Base-by-base conservation (phyloP, 176 grass and related monocot genomes). In the Hordeum marinum region DNA sequence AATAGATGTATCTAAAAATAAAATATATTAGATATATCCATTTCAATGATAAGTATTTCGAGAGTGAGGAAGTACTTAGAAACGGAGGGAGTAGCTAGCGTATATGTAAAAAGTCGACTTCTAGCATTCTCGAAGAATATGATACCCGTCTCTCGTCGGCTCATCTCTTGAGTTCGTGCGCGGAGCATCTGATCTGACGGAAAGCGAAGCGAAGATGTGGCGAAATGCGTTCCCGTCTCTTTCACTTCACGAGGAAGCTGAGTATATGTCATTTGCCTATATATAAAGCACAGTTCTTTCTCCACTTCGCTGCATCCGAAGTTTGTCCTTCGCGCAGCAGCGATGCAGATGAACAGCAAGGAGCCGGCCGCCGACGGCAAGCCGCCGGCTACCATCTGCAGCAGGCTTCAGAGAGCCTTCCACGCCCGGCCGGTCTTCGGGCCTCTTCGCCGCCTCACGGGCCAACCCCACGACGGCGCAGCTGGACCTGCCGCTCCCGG, bases 401-500 rank as follows among this genome's bases (percentile, higher is more conserved):
- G 82, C 72, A 72, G 79, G 73, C 65, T 90, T 31, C 84, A 86
- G 35, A 58, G 11, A 27, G 84, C 84, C 48, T 90, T 90, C 88
- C 84, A 86, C 2, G 3, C 73, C 9, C 55, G 84, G 2, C 88
- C 83, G 54, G 88, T 64, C 24, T 86, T 90, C 83, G 40, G 41
- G 65, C 88, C 79, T 41, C 83, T 86, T 9, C 64, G 75, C 79
- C 88, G 73, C 32, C 84, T 90, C 79, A 82, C 79, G 13, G 79
- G 43, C 72, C 78, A 34, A 64, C 55, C 68, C 55, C 79, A 86
- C 63, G 88, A 78, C 34, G 72, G 52, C 10, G 86, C 26, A 6
- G 62, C 29, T 29, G 29, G 29, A 29, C 29, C 29, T 31, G 18
- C 43, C 63, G 41, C 54, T 17, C 57, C 11, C n/a, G 78, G 24